Evolutionary conservation across 164 flowering plant species (phyloP).

Genomic region (Dillenia turbinata): DNA sequence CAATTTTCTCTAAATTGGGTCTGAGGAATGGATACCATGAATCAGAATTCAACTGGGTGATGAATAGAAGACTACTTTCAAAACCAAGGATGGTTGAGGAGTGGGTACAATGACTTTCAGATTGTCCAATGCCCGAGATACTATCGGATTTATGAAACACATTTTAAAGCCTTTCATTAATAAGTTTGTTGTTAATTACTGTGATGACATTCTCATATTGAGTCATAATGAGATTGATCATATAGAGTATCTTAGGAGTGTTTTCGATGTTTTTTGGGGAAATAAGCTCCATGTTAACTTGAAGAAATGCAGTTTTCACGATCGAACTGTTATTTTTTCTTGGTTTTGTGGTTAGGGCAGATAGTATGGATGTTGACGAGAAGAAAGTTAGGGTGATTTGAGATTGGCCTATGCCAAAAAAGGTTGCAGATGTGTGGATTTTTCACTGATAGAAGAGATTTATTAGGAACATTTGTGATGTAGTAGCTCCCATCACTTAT

Average conservation of each 20-base stretch:
- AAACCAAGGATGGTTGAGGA: neutral
- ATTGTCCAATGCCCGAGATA: neutral
- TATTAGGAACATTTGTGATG: neutral
- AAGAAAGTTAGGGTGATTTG: neutral
- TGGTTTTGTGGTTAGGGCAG: neutral
- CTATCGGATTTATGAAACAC: neutral
- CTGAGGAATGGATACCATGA: neutral
- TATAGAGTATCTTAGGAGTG: neutral
- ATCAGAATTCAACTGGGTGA: neutral
- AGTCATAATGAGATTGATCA: neutral
- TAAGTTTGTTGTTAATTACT: neutral
- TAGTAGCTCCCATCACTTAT: neutral
- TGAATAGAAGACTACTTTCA: slow-evolving; percentile 3
- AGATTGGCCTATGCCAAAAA: neutral
- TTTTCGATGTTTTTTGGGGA: too few relatives aligned
- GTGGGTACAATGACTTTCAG: neutral
- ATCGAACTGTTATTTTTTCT: neutral
- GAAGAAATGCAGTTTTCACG: neutral
- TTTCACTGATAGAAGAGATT: neutral
- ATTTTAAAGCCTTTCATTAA: neutral
- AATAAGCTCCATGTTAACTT: neutral
- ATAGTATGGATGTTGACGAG: neutral
- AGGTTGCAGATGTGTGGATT: neutral
- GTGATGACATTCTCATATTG: too few relatives aligned
- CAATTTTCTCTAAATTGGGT: neutral